Evolutionary conservation across 2,329 filamentous ascomycete genomes (phyloP), one percentile per base, ranked within the genome.

Genomic region (Fusarium kyushuense): DNA sequence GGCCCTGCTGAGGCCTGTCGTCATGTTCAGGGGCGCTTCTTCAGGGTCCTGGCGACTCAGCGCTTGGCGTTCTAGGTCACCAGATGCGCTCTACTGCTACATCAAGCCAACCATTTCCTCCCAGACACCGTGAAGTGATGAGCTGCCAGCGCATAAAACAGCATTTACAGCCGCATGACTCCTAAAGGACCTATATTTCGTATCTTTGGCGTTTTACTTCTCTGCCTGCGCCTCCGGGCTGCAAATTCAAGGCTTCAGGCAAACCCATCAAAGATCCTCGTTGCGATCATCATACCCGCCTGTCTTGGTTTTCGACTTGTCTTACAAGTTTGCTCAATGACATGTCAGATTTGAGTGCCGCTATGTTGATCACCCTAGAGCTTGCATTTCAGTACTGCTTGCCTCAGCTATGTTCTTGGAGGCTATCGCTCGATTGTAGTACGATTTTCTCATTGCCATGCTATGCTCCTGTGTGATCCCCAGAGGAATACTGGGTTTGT

Each of bases 61-160:
- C 65, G 61, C 63, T 64, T 70, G 54, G 47, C 42, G 54, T 49
- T 38, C 59, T n/a, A 56, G 55, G 71, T 73, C 71, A 73, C 46
- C 71, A 65, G 71, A 65, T 67, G 55, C 65, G 68, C 49, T 64
- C 65, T 69, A 58, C 57, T 36, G 48, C 63, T 25, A n/a, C 58
- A 67, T 63, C 62, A 70, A 32, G 57, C 58, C 63, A 67, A 58
- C 62, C 57, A 54, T 58, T 58, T 35, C 58, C 57, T 58, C 53
- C 55, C 56, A 63, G 57, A 58, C 52, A 40, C 40, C 33, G 41
- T 47, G 53, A 59, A 46, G 46, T 63, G 46, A 62, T 58, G 59
- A 40, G 32, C 33, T 73, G 71, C 67, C 71, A 73, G 58, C 71
- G 71, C 71, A 73, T 72, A 69, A 73, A 72, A 72, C 69, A 60